These are phyloP conservation scores for Solanum etuberosum DNA, from an alignment of 257 asterid species.

Conservation along the genomic window DNA sequence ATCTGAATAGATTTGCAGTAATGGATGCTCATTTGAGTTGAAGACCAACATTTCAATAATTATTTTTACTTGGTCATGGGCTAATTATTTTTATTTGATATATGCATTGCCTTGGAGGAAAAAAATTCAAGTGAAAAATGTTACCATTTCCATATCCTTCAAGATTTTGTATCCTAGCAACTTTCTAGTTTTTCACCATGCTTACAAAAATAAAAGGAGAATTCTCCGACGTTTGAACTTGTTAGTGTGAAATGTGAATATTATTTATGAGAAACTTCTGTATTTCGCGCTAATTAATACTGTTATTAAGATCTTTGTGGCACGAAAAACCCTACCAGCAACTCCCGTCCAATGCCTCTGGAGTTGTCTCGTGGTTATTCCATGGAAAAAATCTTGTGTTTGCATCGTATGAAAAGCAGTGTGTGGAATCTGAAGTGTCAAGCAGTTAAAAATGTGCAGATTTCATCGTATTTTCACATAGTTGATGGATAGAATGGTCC, in stretches of 20 bases:
- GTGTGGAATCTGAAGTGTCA: neutral
- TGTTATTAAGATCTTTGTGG: neutral
- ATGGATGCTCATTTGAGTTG: neutral
- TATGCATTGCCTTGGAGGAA: neutral
- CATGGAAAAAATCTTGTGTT: neutral
- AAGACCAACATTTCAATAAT: neutral
- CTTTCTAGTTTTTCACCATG: neutral
- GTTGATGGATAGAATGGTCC: neutral
- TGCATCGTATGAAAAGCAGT: neutral
- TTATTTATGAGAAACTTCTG: neutral
- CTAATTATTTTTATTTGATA: neutral
- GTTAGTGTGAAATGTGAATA: neutral
- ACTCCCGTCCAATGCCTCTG: constrained; percentile 13
- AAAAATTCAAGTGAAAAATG: neutral
- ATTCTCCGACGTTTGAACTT: neutral
- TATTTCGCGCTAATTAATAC: neutral
- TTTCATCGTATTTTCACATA: neutral
- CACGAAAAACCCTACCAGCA: constrained; percentile 1
- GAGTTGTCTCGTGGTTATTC: neutral
- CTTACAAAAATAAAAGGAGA: neutral
- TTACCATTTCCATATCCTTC: neutral
- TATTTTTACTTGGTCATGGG: neutral
- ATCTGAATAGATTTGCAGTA: constrained; percentile 6
- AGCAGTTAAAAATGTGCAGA: neutral
- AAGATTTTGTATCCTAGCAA: neutral